phyloP scores from a whole-genome alignment of 208 protist species.

The Trypanosoma boissoni region DNA sequence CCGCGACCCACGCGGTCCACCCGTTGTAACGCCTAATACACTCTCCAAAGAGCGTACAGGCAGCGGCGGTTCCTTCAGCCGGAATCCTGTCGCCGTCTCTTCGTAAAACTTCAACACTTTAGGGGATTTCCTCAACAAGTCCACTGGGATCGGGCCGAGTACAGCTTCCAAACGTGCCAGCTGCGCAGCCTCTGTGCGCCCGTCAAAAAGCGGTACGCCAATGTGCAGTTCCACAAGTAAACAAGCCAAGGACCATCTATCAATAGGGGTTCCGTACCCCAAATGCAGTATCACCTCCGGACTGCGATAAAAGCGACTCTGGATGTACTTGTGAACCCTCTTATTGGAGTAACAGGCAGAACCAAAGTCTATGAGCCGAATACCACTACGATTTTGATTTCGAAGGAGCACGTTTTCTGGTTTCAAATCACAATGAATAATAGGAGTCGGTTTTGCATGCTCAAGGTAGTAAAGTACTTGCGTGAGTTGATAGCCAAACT shows the following conservation, averaged over 20 bases:
- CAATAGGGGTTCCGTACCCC: slow-evolving; percentile 93
- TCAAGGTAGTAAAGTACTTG: slow-evolving; percentile 88
- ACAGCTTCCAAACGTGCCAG: slow-evolving; percentile 91
- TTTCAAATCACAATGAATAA: slow-evolving; percentile 99
- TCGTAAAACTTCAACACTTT: slow-evolving; percentile 66
- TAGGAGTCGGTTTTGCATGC: slow-evolving; percentile 71
- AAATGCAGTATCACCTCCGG: slow-evolving; percentile 97
- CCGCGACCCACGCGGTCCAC: slow-evolving; percentile 39
- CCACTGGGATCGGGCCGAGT: slow-evolving; percentile 58
- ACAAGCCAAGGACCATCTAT: slow-evolving; percentile 99
- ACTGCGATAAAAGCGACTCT: slow-evolving; percentile 97
- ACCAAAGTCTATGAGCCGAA: slow-evolving; percentile 98
- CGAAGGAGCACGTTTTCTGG: slow-evolving; percentile 93
- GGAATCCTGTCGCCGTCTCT: slow-evolving; percentile 3
- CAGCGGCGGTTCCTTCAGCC: slow-evolving; percentile 39
- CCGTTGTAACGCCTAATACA: slow-evolving; percentile 42
- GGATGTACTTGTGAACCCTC: slow-evolving; percentile 97
- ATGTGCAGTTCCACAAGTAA: slow-evolving; percentile 98
- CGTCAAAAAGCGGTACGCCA: slow-evolving; percentile 95
- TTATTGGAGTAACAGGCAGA: slow-evolving; percentile 93
- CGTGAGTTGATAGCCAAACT: slow-evolving; percentile 95
- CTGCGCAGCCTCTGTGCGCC: slow-evolving; percentile 94
- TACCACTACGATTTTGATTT: slow-evolving; percentile 86
- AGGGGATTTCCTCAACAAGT: slow-evolving; percentile 58
- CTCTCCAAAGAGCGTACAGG: slow-evolving; percentile 27